Percentiles rank a stretch among this genome's conserved stretches.
These are phyloP conservation scores for Dichotomopilus funicola DNA, from an alignment of 2,329 filamentous ascomycete genomes.

Conservation along the genomic window DNA sequence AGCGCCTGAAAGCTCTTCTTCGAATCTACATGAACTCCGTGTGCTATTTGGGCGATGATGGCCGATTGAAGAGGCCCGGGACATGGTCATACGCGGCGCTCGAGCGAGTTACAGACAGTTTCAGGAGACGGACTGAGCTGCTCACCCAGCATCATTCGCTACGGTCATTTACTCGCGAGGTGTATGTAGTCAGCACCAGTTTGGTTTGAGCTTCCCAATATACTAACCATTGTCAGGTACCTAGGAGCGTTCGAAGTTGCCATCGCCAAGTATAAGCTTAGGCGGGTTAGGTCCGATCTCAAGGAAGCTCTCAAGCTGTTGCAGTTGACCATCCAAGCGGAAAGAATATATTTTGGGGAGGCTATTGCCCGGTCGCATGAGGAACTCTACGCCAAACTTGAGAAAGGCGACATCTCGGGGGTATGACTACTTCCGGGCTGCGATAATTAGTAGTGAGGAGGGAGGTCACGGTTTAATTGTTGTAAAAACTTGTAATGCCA, in stretches of 20 bases:
- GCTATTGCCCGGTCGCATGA: neutral
- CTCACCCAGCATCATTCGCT: neutral
- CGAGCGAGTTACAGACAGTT: neutral
- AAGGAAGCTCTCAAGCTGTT: neutral
- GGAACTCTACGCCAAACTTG: neutral
- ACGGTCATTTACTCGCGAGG: neutral
- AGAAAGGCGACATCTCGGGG: neutral
- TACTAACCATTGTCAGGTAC: neutral
- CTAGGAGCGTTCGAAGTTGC: neutral
- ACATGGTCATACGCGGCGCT: neutral
- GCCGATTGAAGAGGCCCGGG: neutral
- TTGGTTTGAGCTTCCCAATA: neutral
- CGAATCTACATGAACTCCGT: neutral
- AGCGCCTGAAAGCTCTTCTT: neutral
- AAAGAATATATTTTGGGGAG: neutral
- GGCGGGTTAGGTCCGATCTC: neutral
- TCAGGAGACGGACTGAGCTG: neutral
- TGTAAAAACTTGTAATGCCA: neutral
- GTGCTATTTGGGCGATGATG: neutral
- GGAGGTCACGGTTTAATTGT: neutral
- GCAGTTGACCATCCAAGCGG: neutral
- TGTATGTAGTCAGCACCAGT: neutral
- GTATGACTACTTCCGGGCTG: neutral
- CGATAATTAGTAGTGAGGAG: neutral
- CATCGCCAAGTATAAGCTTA: neutral